Percentiles rank a stretch among this genome's conserved stretches.
phyloP scores from a whole-genome alignment of 2,329 filamentous ascomycete species.

The Pyrenochaeta sp. region DNA sequence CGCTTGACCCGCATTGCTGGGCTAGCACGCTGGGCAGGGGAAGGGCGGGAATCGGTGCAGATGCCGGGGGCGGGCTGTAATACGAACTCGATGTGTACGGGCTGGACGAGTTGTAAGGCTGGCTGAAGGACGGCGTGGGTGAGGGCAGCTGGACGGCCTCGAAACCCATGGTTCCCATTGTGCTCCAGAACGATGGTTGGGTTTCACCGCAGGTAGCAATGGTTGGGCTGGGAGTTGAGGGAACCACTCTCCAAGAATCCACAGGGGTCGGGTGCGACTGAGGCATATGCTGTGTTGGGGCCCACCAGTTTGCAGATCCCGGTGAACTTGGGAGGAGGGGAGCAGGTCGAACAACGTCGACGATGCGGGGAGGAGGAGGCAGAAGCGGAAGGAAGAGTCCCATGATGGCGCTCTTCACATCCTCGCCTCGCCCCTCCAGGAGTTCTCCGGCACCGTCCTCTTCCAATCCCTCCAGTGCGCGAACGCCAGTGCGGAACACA shows the following conservation, averaged over 20 bases:
- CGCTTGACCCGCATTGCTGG: constrained; percentile 79
- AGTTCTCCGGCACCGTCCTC: constrained; percentile 96
- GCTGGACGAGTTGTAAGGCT: constrained; percentile 58
- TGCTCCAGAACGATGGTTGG: constrained; percentile 77
- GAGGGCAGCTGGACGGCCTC: constrained; percentile 76
- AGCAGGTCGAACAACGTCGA: constrained; percentile 87
- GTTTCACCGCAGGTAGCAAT: constrained; percentile 75
- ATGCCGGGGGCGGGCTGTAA: constrained; percentile 80
- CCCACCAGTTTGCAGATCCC: constrained; percentile 79
- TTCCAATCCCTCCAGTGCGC: constrained; percentile 92
- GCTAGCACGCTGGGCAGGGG: constrained; percentile 87
- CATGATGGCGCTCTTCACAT: constrained; percentile 88
- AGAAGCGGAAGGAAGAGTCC: constrained; percentile 84
- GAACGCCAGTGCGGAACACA: constrained; percentile 87
- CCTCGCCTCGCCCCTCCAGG: constrained; percentile 87
- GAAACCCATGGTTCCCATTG: constrained; percentile 66
- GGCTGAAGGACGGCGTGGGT: constrained; percentile 80
- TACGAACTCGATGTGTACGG: constrained; percentile 71
- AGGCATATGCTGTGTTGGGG: constrained; percentile 65
- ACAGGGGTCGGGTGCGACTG: constrained; percentile 73
- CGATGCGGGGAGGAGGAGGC: constrained; percentile 84
- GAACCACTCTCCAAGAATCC: constrained; percentile 88
- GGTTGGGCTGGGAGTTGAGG: constrained; percentile 81
- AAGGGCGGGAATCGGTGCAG: constrained; percentile 76
- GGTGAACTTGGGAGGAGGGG: constrained; percentile 86